Evolutionary conservation across 2,329 filamentous ascomycete genomes (phyloP), one percentile per base, ranked within the genome.

Genomic region (Plectosphaerella sp.): DNA sequence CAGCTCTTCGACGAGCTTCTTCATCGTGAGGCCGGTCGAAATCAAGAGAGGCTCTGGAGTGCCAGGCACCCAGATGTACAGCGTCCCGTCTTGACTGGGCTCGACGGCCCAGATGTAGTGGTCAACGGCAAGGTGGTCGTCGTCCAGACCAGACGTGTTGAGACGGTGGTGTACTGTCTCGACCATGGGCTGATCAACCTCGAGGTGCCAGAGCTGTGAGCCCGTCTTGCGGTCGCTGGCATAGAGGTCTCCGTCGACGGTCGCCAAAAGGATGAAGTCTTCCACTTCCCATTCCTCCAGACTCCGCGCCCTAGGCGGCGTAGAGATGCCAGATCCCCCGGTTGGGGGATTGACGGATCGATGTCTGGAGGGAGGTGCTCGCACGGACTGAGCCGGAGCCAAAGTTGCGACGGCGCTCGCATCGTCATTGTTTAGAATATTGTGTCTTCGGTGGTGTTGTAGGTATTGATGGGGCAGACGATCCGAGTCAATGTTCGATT

Each of bases 251-350:
- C 94, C 94, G 80, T 97, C 92, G 84, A 97, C 89, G 83, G 94
- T 97, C 89, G 94, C 93, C 88, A 99, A 80, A 79, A 99, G 90
- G 77, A 97, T 89, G 83, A 97, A 96, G 80, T 97, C 92, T 89
- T 97, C 93, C 76, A 97, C 92, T 88, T 97, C 91, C 93, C 93
- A 97, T 77, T 97, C 93, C 83, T 92, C 88, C 83, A 97, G 80
- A 80, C 88, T 95, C 85, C 93, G 92, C 92, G 91, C 93, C 88
- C 81, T 80, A 70, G 89, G 87, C 87, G 87, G 88, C 88, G 89
- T 86, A 77, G 87, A 82, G 72, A 88, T 78, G 64, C 84, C 85
- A 70, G 80, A 78, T 70, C 79, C 76, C 52, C 74, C 61, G 53
- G 65, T 69, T 59, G 71, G 72, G 67, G 79, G 80, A 74, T 80